Percentiles rank a stretch among this genome's conserved stretches.
Evolutionary conservation across 805 yeast species (phyloP).

Genomic region (Priceomyces carsonii): DNA sequence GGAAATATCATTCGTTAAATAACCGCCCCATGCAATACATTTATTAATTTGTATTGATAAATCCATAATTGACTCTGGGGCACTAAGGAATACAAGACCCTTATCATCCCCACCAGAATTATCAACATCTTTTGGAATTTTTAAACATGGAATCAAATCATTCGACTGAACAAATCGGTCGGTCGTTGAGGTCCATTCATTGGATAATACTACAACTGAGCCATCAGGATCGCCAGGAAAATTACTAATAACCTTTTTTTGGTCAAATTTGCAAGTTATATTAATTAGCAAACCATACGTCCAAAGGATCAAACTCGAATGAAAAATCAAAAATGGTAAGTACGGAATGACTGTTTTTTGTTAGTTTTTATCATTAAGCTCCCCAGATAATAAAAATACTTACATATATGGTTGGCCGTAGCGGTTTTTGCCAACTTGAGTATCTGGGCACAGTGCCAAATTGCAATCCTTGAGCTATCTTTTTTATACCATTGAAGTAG

Average conservation of each 20-base stretch:
- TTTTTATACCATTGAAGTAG: slow-evolving; percentile 1
- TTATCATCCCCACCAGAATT: not conserved
- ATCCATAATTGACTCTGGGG: not conserved
- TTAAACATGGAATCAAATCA: slow-evolving; percentile 5
- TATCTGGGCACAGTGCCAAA: slow-evolving; percentile 3
- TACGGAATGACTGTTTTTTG: slow-evolving; percentile 1
- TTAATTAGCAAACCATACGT: slow-evolving; percentile 1
- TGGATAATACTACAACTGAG: not conserved
- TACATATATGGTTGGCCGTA: slow-evolving; percentile 1
- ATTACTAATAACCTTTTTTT: not conserved
- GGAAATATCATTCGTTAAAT: slow-evolving; percentile 1
- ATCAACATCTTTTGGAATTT: not conserved
- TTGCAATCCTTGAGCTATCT: not conserved
- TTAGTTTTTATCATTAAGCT: too few relatives aligned
- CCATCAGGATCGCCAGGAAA: not conserved
- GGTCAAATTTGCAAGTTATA: not conserved
- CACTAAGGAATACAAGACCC: not conserved
- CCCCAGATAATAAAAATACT: too few relatives aligned
- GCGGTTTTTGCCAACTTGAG: not conserved
- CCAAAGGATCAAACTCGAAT: slow-evolving; percentile 2
- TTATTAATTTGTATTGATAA: not conserved
- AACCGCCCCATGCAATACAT: not conserved
- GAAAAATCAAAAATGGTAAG: slow-evolving; percentile 2
- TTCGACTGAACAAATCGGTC: slow-evolving; percentile 1
- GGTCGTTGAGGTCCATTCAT: slow-evolving; percentile 1